Percentiles rank a stretch among this genome's conserved stretches.
These are phyloP conservation scores for Sutorius eximius DNA, from an alignment of 1,284 basidiomycete genomes.

Conservation along the genomic window DNA sequence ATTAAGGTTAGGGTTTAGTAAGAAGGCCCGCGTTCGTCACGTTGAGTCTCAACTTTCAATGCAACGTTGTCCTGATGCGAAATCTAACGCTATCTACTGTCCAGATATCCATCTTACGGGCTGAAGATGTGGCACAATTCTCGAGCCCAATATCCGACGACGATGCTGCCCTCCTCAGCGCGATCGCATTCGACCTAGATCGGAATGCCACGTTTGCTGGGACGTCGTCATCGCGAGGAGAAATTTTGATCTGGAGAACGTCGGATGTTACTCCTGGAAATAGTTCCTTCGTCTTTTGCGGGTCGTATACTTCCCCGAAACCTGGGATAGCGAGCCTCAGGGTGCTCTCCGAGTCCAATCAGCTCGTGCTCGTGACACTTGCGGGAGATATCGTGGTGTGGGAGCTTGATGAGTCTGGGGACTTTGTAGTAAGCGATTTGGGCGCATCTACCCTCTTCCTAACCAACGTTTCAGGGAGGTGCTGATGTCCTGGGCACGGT, in stretches of 20 bases:
- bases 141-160: slow-evolving; percentile 36
- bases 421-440: slow-evolving; percentile 39
- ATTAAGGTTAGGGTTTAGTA: slow-evolving; percentile 29
- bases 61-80: slow-evolving; percentile 22
- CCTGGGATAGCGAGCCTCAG: slow-evolving; percentile 60
- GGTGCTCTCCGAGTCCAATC: slow-evolving; percentile 65
- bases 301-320: slow-evolving; percentile 23
- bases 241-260: slow-evolving; percentile 61
- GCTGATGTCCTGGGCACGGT: slow-evolving; percentile 83
- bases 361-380: slow-evolving; percentile 63
- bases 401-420: slow-evolving; percentile 52
- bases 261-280: slow-evolving; percentile 17
- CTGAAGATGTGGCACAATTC: slow-evolving; percentile 42
- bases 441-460: background rate
- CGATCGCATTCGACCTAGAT: slow-evolving; percentile 68
- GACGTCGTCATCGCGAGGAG: slow-evolving; percentile 60
- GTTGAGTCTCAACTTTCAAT: background rate
- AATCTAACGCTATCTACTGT: slow-evolving; percentile 31
- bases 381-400: slow-evolving; percentile 79
- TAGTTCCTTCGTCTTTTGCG: slow-evolving; percentile 28
- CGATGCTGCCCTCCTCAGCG: slow-evolving; percentile 38
- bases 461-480: slow-evolving; percentile 19
- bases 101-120: slow-evolving; percentile 16
- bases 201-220: slow-evolving; percentile 60
- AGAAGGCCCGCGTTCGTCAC: too few relatives aligned